Percentiles rank a stretch among this genome's conserved stretches.
phyloP scores from a whole-genome alignment of 768 basidiomycete genomes.

The Leccinum obscurum region DNA sequence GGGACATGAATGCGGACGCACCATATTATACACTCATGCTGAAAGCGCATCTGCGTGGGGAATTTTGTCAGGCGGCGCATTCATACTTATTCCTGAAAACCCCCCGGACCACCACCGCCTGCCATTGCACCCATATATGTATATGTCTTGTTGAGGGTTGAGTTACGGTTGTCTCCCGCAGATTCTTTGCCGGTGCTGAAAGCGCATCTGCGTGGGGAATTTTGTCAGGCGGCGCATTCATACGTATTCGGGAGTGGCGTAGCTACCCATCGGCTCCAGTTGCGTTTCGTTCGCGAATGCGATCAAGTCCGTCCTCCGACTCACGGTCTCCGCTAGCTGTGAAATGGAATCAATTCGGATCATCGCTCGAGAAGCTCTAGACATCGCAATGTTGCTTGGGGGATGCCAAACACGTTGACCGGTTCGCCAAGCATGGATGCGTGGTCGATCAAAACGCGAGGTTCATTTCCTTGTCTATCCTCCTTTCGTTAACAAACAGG shows the following conservation, averaged over 20 bases:
- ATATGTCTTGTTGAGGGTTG: constrained; percentile 11
- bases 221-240: constrained; percentile 24
- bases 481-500: constrained; percentile 39
- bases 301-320: constrained; percentile 77
- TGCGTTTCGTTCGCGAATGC: constrained; percentile 52
- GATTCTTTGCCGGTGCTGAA: constrained; percentile 37
- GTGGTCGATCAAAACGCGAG: constrained; percentile 54
- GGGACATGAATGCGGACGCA: too few species aligned
- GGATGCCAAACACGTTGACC: constrained; percentile 86
- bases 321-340: constrained; percentile 79
- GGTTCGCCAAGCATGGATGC: constrained; percentile 78
- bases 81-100: constrained; percentile 6
- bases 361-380: constrained; percentile 54
- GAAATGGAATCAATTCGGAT: constrained; percentile 11
- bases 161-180: constrained; percentile 33
- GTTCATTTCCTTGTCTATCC: constrained; percentile 67
- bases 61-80: too few species aligned
- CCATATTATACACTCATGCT: too few species aligned
- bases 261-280: constrained; percentile 68
- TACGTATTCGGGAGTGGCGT: constrained; percentile 23
- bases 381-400: constrained; percentile 88
- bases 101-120: constrained; percentile 21
- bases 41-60: too few species aligned
- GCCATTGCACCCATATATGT: constrained; percentile 18
- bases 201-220: constrained; percentile 44